Percentiles rank a stretch among this genome's conserved stretches.
These are phyloP conservation scores for Morella rubra DNA, from an alignment of 306 rosid genomes.

Conservation along the genomic window DNA sequence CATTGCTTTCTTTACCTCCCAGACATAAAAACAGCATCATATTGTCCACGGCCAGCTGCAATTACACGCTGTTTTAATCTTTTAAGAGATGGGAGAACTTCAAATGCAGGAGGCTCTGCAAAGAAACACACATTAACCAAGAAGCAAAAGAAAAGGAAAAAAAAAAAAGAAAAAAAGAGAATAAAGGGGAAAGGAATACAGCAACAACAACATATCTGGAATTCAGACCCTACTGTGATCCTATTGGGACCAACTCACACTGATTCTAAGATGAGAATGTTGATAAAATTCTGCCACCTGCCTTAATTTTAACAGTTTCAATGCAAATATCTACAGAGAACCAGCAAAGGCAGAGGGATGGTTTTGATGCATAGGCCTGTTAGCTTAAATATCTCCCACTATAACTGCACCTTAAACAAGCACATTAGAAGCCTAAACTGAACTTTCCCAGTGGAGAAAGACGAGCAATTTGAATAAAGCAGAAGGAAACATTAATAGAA, in stretches of 20 bases:
- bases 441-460: neutral
- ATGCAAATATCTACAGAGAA: too few relatives aligned
- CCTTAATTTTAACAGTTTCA: too few relatives aligned
- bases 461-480: slow-evolving; percentile 11
- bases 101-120: slow-evolving; percentile 92
- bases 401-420: slow-evolving; percentile 4
- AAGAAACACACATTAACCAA: neutral
- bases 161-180: slow-evolving; percentile 6
- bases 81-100: slow-evolving; percentile 93
- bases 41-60: slow-evolving; percentile 84
- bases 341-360: too few relatives aligned
- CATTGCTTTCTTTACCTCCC: slow-evolving; percentile 61
- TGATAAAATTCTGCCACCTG: too few relatives aligned
- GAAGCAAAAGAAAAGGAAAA: slow-evolving; percentile 3
- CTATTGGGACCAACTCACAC: neutral
- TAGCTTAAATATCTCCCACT: too few relatives aligned
- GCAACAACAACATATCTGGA: neutral
- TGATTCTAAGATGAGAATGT: neutral
- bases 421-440: slow-evolving; percentile 16
- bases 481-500: slow-evolving; percentile 20
- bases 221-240: neutral
- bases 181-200: neutral
- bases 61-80: slow-evolving; percentile 76
- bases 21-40: slow-evolving; percentile 91
- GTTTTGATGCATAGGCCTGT: too few relatives aligned